Percentiles rank a stretch among this genome's conserved stretches.
Conservation (phyloP, 495 filamentous ascomycete species). For the Penicillium parvum region DNA sequence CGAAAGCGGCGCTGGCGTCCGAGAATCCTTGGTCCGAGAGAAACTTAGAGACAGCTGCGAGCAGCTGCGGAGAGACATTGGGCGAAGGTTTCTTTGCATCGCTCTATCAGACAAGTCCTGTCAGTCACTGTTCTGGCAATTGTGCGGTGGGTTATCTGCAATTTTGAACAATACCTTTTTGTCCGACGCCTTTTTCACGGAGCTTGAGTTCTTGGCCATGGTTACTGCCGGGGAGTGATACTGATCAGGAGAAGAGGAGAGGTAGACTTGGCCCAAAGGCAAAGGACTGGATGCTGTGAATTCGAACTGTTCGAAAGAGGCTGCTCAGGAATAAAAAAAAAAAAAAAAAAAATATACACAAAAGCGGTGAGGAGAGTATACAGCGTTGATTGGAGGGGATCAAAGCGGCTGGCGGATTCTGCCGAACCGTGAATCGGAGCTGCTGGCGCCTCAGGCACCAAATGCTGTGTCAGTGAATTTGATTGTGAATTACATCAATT, state of each 20-base stretch:
- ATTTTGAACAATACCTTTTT: slow-evolving; percentile 34
- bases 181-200: slow-evolving; percentile 28
- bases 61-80: slow-evolving; percentile 54
- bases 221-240: slow-evolving; percentile 6
- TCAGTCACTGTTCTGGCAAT: too few species aligned
- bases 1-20: slow-evolving; percentile 53
- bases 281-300: background rate
- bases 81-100: too few species aligned
- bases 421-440: slow-evolving; percentile 7
- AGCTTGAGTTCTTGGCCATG: slow-evolving; percentile 34
- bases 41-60: slow-evolving; percentile 64
- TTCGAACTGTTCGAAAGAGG: slow-evolving; percentile 4
- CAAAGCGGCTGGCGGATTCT: background rate
- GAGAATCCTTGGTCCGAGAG: slow-evolving; percentile 61
- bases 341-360: slow-evolving; percentile 27
- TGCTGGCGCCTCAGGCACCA: background rate
- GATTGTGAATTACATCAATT: too few species aligned
- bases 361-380: slow-evolving; percentile 16
- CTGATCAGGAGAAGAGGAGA: slow-evolving; percentile 1
- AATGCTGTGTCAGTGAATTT: too few species aligned
- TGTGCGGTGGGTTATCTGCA: too few species aligned
- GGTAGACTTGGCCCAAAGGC: background rate
- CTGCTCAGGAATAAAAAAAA: slow-evolving; percentile 28
- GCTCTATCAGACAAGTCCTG: slow-evolving; percentile 13
- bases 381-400: background rate